phyloP scores from a whole-genome alignment of 2,329 filamentous ascomycete species.

The Colletotrichum sp. region DNA sequence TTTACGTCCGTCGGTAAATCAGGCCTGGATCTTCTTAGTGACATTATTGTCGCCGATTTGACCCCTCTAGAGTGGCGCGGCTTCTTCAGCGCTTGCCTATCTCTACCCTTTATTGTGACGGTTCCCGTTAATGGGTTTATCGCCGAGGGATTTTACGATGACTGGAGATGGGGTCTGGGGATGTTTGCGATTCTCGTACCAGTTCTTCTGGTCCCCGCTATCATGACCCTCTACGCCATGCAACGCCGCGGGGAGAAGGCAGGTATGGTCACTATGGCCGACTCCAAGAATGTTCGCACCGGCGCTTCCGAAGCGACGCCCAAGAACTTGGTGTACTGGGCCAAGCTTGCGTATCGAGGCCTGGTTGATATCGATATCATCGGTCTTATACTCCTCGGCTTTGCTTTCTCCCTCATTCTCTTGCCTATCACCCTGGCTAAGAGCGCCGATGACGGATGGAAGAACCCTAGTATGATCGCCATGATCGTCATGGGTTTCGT shows the following conservation, averaged over 20 bases:
- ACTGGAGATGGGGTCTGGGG: slow-evolving; percentile 69
- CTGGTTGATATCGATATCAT: slow-evolving; percentile 63
- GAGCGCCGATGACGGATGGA: slow-evolving; percentile 36
- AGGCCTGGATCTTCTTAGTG: slow-evolving; percentile 39
- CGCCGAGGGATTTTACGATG: slow-evolving; percentile 39
- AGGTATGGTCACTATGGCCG: slow-evolving; percentile 49
- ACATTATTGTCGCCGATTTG: slow-evolving; percentile 41
- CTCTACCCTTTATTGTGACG: slow-evolving; percentile 38
- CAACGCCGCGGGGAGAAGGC: slow-evolving; percentile 60
- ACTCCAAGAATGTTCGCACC: slow-evolving; percentile 38
- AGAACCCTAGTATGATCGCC: slow-evolving; percentile 32
- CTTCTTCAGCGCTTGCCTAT: slow-evolving; percentile 34
- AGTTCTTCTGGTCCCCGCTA: slow-evolving; percentile 60
- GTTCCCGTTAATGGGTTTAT: slow-evolving; percentile 47
- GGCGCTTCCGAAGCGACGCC: slow-evolving; percentile 19
- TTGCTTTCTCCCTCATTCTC: slow-evolving; percentile 63
- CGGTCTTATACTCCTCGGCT: slow-evolving; percentile 61
- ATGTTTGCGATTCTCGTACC: slow-evolving; percentile 67
- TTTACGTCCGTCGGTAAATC: slow-evolving; percentile 42
- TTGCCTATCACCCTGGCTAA: slow-evolving; percentile 64
- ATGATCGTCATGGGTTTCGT: slow-evolving; percentile 29
- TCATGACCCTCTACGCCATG: slow-evolving; percentile 59
- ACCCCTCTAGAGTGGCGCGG: slow-evolving; percentile 41
- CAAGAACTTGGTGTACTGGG: slow-evolving; percentile 25
- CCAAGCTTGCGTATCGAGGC: slow-evolving; percentile 37